A percentile compares a stretch with the other conserved stretches of the same genome.
Conservation (phyloP, 805 yeast species). For the Saturnispora ahearnii region DNA sequence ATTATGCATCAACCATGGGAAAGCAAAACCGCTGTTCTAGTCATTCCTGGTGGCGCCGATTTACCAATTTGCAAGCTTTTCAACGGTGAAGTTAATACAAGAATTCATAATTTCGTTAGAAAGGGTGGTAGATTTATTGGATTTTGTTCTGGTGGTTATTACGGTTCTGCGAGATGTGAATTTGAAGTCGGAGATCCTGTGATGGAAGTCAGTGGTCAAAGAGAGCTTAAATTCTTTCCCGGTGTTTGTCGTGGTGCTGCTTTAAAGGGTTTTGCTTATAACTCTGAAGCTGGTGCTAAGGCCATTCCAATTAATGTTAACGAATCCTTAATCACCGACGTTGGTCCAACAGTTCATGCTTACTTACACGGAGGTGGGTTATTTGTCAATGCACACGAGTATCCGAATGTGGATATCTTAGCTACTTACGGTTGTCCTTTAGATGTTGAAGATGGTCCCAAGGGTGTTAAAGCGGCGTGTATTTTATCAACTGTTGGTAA, state of each 20-base stretch:
- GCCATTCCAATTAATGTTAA: conserved; percentile 42
- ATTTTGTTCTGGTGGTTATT: conserved; percentile 94
- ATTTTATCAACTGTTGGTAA: conserved; percentile 58
- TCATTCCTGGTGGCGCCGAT: conserved; percentile 97
- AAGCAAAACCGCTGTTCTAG: conserved; percentile 65
- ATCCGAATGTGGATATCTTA: conserved; percentile 55
- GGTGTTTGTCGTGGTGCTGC: conserved; percentile 81
- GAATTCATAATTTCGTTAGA: conserved; percentile 54
- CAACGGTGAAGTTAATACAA: conserved; percentile 57
- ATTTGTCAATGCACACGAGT: conserved; percentile 65
- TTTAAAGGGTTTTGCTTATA: conserved; percentile 70
- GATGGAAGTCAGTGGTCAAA: conserved; percentile 75
- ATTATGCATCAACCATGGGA: conserved; percentile 83
- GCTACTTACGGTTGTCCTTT: conserved; percentile 55
- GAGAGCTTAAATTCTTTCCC: conserved; percentile 77
- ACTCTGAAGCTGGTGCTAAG: conserved; percentile 65
- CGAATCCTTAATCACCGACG: conserved; percentile 24
- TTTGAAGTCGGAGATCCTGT: conserved; percentile 66
- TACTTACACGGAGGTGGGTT: conserved; percentile 90
- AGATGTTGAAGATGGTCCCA: conserved; percentile 34
- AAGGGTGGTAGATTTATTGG: conserved; percentile 82
- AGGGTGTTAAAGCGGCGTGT: conserved; percentile 52
- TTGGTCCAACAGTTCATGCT: conserved; percentile 23
- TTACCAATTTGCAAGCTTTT: conserved; percentile 70
- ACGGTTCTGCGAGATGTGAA: conserved; percentile 63